Conservation (phyloP, 768 basidiomycete species). For the Agrocybe chaxingu region DNA sequence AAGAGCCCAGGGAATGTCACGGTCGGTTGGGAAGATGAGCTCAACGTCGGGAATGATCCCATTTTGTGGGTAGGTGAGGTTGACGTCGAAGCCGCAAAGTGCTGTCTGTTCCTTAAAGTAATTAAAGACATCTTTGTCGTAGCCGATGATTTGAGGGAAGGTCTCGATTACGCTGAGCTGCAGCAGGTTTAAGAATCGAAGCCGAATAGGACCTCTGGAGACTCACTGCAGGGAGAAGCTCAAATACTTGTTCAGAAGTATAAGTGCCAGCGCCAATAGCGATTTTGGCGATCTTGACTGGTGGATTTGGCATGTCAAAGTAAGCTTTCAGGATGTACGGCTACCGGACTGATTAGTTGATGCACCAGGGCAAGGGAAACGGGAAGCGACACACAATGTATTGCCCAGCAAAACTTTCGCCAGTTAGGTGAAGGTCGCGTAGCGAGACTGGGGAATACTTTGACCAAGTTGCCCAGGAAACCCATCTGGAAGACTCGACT, state of each 20-base stretch:
- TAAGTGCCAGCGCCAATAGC: conserved; percentile 71
- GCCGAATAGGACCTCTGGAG: not conserved
- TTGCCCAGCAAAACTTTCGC: conserved; percentile 74
- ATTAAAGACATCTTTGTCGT: conserved; percentile 60
- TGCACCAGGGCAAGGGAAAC: not conserved
- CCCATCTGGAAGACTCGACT: conserved; percentile 47
- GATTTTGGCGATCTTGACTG: conserved; percentile 64
- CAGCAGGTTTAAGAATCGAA: not conserved
- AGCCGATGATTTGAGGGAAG: conserved; percentile 74
- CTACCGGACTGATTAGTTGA: conserved; percentile 27
- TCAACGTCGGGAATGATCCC: conserved; percentile 44
- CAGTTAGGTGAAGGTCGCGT: conserved; percentile 64
- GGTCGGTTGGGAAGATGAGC: conserved; percentile 30
- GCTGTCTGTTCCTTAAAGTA: conserved; percentile 64
- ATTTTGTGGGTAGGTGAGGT: conserved; percentile 66
- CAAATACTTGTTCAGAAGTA: conserved; percentile 45
- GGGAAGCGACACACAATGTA: conserved; percentile 49
- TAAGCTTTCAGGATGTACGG: conserved; percentile 77
- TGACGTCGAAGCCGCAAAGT: conserved; percentile 64
- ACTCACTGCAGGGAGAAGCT: conserved; percentile 54
- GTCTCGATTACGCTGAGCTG: conserved; percentile 63
- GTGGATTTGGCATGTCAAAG: conserved; percentile 59
- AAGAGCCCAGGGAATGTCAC: conserved; percentile 28
- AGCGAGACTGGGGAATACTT: conserved; percentile 68
- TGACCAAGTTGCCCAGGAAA: conserved; percentile 67